A percentile compares a stretch with the other conserved stretches of the same genome.
Evolutionary conservation across 768 basidiomycete genomes (phyloP).

Genomic region (Leccinum barrowsii): DNA sequence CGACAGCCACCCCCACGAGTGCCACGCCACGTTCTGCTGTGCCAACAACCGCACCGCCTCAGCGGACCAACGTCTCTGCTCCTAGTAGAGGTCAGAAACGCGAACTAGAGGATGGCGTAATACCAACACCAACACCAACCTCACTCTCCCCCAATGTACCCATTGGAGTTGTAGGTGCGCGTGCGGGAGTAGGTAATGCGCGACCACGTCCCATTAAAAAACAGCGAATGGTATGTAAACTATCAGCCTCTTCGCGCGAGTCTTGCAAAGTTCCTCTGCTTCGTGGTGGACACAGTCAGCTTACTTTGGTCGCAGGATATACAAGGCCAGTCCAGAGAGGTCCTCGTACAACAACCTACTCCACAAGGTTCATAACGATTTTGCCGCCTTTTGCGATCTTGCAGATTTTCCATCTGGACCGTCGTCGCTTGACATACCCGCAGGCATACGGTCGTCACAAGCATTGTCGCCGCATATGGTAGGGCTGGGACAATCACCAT

Average conservation of each 20-base stretch:
- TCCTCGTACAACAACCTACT: constrained; percentile 68
- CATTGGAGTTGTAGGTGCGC: constrained; percentile 43
- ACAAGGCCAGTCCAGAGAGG: constrained; percentile 60
- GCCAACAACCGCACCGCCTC: constrained; percentile 24
- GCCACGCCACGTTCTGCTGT: constrained; percentile 30
- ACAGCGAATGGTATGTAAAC: constrained; percentile 60
- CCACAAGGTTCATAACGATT: constrained; percentile 56
- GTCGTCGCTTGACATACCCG: constrained; percentile 9
- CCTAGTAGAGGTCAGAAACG: constrained; percentile 33
- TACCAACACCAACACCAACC: constrained; percentile 22
- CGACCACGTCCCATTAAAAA: constrained; percentile 74
- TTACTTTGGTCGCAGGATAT: constrained; percentile 44
- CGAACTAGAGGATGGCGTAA: constrained; percentile 26
- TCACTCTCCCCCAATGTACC: constrained; percentile 23
- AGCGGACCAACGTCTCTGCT: constrained; percentile 12
- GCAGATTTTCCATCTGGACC: constrained; percentile 6
- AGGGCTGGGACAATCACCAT: constrained; percentile 1
- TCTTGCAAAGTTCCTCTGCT: not conserved
- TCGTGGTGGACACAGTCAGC: not conserved
- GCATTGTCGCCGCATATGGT: constrained; percentile 4
- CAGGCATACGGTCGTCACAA: constrained; percentile 2
- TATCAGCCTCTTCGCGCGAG: not conserved
- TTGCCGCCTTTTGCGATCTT: constrained; percentile 1
- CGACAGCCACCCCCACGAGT: constrained; percentile 33
- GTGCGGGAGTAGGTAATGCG: constrained; percentile 54